These are phyloP conservation scores for Flaveria floridana DNA, from an alignment of 140 eudicot genomes.

Conservation along the genomic window DNA sequence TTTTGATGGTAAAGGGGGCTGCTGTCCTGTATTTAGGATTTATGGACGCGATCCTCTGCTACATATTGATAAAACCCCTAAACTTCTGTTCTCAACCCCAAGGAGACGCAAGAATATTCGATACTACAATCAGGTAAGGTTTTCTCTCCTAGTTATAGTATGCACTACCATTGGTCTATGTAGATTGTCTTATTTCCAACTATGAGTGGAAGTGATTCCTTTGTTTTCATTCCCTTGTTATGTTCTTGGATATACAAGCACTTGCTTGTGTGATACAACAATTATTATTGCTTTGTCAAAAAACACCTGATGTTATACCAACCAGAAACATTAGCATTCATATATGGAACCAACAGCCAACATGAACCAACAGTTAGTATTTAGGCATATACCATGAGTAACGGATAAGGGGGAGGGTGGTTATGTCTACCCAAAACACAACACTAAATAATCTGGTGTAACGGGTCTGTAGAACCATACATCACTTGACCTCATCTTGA, in stretches of 20 bases:
- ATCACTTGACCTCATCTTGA: neutral
- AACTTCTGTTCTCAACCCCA: constrained; percentile 60
- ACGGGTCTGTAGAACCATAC: neutral
- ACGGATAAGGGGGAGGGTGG: neutral
- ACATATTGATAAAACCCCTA: constrained; percentile 57
- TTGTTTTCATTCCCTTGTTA: constrained; percentile 2
- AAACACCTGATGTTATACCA: too few species aligned
- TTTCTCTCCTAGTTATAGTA: constrained; percentile 4
- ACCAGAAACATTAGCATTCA: too few species aligned
- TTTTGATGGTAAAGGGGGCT: constrained; percentile 73
- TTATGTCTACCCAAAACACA: neutral
- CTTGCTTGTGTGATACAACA: too few species aligned
- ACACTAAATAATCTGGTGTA: neutral
- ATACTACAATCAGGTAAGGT: constrained; percentile 59
- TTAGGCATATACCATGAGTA: too few species aligned
- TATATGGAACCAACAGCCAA: too few species aligned
- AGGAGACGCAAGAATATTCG: constrained; percentile 45
- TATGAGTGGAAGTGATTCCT: neutral
- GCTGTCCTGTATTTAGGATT: constrained; percentile 72
- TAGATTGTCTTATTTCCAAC: neutral
- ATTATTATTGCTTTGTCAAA: too few species aligned
- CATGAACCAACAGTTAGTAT: too few species aligned
- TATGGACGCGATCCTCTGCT: constrained; percentile 71
- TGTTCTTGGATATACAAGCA: neutral
- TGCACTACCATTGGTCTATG: neutral